Evolutionary conservation across 1,284 basidiomycete species (phyloP).

Genomic region (Apiotrichum domesticum): DNA sequence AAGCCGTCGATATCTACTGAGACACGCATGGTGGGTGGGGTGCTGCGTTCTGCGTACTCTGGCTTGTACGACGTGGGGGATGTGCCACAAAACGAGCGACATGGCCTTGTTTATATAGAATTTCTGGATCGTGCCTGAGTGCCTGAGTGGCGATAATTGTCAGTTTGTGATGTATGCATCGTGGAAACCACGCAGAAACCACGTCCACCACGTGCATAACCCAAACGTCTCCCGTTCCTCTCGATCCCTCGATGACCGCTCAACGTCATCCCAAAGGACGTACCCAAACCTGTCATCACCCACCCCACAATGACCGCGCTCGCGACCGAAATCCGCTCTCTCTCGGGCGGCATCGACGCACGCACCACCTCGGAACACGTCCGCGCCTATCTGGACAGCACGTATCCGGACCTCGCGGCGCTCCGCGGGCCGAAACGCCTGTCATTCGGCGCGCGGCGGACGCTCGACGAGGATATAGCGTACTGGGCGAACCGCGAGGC

Average conservation of each 20-base stretch:
- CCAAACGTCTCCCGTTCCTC: too few relatives aligned
- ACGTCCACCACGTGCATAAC: too few relatives aligned
- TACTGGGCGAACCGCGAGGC: constrained; percentile 30
- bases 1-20: too few relatives aligned
- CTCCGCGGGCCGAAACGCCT: constrained; percentile 7
- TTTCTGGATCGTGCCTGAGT: too few relatives aligned
- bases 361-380: constrained; percentile 16
- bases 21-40: too few relatives aligned
- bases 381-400: constrained; percentile 26
- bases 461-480: constrained; percentile 30
- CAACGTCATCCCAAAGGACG: background rate
- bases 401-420: constrained; percentile 28
- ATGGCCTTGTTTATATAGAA: too few relatives aligned
- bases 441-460: constrained; percentile 9
- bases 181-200: too few relatives aligned
- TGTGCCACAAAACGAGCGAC: too few relatives aligned
- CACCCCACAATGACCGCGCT: background rate
- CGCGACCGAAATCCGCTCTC: constrained; percentile 1
- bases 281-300: background rate
- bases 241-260: background rate
- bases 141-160: too few relatives aligned
- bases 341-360: constrained; percentile 11
- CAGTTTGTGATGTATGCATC: too few relatives aligned
- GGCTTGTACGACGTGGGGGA: too few relatives aligned
- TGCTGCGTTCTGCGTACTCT: too few relatives aligned